phyloP scores from a whole-genome alignment of 345 rosid genomes.

The Aquilaria malaccensis region DNA sequence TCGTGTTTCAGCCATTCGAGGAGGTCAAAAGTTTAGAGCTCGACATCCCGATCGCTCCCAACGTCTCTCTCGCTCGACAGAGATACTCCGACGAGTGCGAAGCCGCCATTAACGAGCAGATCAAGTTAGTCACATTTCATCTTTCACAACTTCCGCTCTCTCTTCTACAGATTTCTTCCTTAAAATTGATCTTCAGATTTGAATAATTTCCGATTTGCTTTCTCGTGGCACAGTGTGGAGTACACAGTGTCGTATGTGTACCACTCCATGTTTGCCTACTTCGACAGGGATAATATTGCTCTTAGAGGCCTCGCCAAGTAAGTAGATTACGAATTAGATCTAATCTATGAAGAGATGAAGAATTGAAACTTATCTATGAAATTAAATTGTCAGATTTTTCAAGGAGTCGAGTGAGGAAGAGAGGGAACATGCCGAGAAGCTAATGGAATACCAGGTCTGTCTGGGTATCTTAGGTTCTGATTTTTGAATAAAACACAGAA shows the following conservation, averaged over 20 bases:
- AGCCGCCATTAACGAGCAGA: slow-evolving; percentile 71
- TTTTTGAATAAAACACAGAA: too few species aligned
- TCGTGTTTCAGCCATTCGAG: slow-evolving; percentile 57
- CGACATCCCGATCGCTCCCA: slow-evolving; percentile 43
- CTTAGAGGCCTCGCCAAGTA: slow-evolving; percentile 74
- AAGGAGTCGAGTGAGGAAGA: slow-evolving; percentile 76
- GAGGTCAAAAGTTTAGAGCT: slow-evolving; percentile 62
- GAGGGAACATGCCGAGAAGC: slow-evolving; percentile 75
- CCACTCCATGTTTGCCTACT: slow-evolving; percentile 74
- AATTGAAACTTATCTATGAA: slow-evolving; percentile 4
- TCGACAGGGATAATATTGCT: slow-evolving; percentile 74
- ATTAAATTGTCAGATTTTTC: slow-evolving; percentile 46
- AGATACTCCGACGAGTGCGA: slow-evolving; percentile 42
- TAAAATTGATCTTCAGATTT: too few species aligned
- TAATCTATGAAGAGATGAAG: neutral
- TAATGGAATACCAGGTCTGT: slow-evolving; percentile 74
- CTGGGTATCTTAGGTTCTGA: too few species aligned
- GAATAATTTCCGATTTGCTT: neutral
- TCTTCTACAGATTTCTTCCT: too few species aligned
- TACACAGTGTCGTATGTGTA: slow-evolving; percentile 76
- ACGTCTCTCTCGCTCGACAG: slow-evolving; percentile 66
- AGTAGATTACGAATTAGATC: slow-evolving; percentile 1
- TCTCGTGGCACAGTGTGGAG: slow-evolving; percentile 47
- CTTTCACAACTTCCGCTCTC: neutral
- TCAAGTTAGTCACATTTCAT: slow-evolving; percentile 39